Evolutionary conservation across 345 rosid genomes (phyloP), one percentile per base, ranked within the genome.

Genomic region (Conringia planisiliqua): DNA sequence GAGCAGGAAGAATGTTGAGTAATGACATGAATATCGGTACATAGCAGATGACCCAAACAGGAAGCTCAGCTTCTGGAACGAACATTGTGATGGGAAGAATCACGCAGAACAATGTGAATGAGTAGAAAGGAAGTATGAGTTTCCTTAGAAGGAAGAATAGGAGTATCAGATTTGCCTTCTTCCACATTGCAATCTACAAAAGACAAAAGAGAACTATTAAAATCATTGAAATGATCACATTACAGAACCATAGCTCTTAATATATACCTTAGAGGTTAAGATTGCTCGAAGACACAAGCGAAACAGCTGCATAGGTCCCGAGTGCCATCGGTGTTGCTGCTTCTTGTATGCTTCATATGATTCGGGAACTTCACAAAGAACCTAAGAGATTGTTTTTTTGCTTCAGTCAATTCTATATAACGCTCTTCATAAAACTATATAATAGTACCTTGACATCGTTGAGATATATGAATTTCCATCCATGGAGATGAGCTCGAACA

Each of bases 291-390:
- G 84, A 78, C 96, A 90, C 75, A 90, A 64, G 69, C 96, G 96
- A 83, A 90, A 90, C 6, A 90, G 93, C 40, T 88, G 91, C 96
- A 90, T 90, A 1, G 96, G 96, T 42, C 96, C 96, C 0, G 96
- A 90, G 73, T 90, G 96, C 96, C 96, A 90, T 11, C 96, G 86
- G 62, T 90, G 93, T 78, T 90, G 96, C 82, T 90, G 96, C 83
- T 90, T 90, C 80, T 89, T 85, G 73, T 90, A 90, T 73, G 96
- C 91, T 85, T 90, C 96, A 71, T 86, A 90, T 16, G 93, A 88
- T 75, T 88, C 96, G 0, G 96, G 96, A 78, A 90, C 87, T 80
- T 90, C 96, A 70, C 96, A 90, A 47, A 90, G 89, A 63, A 90
- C 93, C 93, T 90, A 72, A 62, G 24, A 62, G 7, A 55, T 62